Base-by-base conservation (phyloP, 768 basidiomycete species). In the Plicaturopsis crispa region DNA sequence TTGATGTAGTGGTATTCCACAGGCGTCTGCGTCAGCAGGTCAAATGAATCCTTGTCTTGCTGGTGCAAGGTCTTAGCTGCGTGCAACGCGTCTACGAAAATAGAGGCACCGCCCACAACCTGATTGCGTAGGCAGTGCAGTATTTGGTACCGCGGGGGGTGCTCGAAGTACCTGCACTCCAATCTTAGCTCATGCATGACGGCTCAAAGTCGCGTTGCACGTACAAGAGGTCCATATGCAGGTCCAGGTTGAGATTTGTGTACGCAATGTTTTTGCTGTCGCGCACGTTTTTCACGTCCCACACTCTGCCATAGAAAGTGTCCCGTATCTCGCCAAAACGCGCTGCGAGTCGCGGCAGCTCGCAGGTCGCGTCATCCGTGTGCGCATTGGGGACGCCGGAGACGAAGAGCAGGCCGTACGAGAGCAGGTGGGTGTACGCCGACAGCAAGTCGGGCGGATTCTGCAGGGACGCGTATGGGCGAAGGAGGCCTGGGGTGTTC, bases 1-100 rank as follows among this genome's bases (percentile, higher is more conserved):
- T 92, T 93, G 53, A 87, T 70, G 60, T 97, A 99, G 49, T 91
- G 84, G 62, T 92, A 98, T 1, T 74, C 70, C n/a, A 97, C 82
- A 0, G 70, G 80, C 0, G 73, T 78, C 20, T 56, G 57, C 0
- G 72, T 52, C n/a, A 97, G 75, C 16, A 69, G 40, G 6, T 67
- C 52, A 51, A 84, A 92, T 18, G 72, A 66, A 0, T 56, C 51
- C 1, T 77, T 75, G 44, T 75, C 48, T 1, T 52, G 48, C 2
- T 54, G 28, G 19, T 65, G 71, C 13, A 94, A 63, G 18, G 59
- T 52, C 2, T 66, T 49, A 0, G 88, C 87, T 0, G 78, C 78
- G 8, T 75, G 61, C 36, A 87, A 63, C 0, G 80, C 76, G 50
- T 99, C 94, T 26, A 86, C 84, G 54, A 97, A 96, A 55, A 85